Evolutionary conservation across 2,329 filamentous ascomycete species (phyloP), one percentile per base, ranked within the genome.

Genomic region (Ophiostoma sp.): DNA sequence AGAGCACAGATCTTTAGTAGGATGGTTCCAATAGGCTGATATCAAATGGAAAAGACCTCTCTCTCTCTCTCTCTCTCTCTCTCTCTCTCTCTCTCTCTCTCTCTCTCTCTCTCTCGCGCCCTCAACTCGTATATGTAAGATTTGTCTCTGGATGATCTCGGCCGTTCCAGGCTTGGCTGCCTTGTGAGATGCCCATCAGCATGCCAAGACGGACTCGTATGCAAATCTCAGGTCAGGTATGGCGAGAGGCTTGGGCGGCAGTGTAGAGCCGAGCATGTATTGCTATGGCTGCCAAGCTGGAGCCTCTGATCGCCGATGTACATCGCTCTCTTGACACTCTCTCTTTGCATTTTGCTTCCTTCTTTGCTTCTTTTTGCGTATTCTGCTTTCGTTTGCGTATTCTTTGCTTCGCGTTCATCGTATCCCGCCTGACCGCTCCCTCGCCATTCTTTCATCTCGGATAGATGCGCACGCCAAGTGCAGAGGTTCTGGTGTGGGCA

Each of bases 141-240:
- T 27, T 27, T 27, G 27, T 27, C 27, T 27, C 27, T 27, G 27
- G 16, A 44, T 16, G 58, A 41, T 62, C 62, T 45, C 52, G 52
- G 52, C 16, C 52, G 60, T 64, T 16, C 41, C 16, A 27, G 41
- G 62, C 41, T 64, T 64, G 41, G 62, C 62, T 64, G 40, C 42
- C 64, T 38, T 45, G 58, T 62, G 58, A 62, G 58, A 40, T n/a
- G 58, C 12, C 36, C 49, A 27, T 36, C 49, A 55, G 55, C 58
- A 62, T 62, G 58, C 58, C 55, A 62, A 62, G 41, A 60, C 60
- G 27, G 18, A 27, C 38, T 38, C 8, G 49, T 55, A 27, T 27
- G 27, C 18, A 55, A 18, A 11, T 12, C 16, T 27, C 16, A 47
- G 18, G 16, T 49, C 9, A 49, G 45, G 4, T 49, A 16, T 49